phyloP scores from a whole-genome alignment of 2,329 filamentous ascomycete genomes.

The Sclerotinia trifoliorum region DNA sequence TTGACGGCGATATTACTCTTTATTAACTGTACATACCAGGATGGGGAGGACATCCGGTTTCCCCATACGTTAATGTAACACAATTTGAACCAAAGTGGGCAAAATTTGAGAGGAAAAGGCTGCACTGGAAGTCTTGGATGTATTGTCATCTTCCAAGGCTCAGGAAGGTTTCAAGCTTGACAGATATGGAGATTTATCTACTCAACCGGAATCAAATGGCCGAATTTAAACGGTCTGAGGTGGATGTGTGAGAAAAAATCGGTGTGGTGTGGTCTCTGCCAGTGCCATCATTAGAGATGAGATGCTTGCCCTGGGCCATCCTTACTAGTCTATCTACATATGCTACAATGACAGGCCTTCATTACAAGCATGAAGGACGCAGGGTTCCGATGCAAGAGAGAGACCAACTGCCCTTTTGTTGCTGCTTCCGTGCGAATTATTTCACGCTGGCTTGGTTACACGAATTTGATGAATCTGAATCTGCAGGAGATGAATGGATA shows the following conservation, averaged over 20 bases:
- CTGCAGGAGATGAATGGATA: not conserved
- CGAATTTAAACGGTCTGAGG: constrained; percentile 7
- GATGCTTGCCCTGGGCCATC: constrained; percentile 17
- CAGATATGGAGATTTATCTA: not conserved
- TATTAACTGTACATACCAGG: not conserved
- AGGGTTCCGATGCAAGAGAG: constrained; percentile 29
- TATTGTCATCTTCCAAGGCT: constrained; percentile 11
- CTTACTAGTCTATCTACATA: constrained; percentile 22
- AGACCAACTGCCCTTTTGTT: constrained; percentile 3
- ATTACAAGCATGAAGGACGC: constrained; percentile 25
- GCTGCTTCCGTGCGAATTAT: not conserved
- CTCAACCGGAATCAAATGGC: not conserved
- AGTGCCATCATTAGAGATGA: not conserved
- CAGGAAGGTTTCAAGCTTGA: not conserved
- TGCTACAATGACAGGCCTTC: constrained; percentile 28
- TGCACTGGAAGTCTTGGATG: not conserved
- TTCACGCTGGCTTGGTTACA: not conserved
- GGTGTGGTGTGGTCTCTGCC: not conserved
- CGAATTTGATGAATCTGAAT: not conserved
- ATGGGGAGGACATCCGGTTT: not conserved
- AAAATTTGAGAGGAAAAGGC: not conserved
- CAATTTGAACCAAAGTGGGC: not conserved
- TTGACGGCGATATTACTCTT: constrained; percentile 10
- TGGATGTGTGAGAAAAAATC: constrained; percentile 7
- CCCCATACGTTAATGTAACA: constrained; percentile 5